phyloP scores from a whole-genome alignment of 495 filamentous ascomycete genomes.

The Bombardia bombarda region DNA sequence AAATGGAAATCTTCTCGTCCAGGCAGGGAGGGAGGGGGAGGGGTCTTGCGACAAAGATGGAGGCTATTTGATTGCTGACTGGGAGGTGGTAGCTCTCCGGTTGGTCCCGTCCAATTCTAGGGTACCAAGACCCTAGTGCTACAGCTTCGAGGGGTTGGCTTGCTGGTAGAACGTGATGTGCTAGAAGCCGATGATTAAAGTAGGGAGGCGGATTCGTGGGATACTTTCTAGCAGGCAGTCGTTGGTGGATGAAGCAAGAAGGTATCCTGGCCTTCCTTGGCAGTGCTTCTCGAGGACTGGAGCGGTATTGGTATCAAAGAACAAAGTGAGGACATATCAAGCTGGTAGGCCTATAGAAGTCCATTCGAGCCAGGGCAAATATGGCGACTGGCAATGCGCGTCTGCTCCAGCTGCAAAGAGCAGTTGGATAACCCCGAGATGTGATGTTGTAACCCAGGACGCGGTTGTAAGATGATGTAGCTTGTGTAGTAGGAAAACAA shows the following conservation, averaged over 20 bases:
- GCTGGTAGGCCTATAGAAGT: conserved; percentile 1
- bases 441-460: conserved; percentile 1
- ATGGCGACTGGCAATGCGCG: conserved; percentile 14
- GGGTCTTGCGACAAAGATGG: conserved; percentile 3
- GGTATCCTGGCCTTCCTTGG: conserved; percentile 10
- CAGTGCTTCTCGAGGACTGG: conserved; percentile 2
- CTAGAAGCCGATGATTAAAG: conserved; percentile 11
- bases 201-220: conserved; percentile 15
- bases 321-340: conserved; percentile 1
- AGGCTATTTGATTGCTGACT: conserved; percentile 5
- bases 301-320: too few relatives aligned
- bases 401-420: conserved; percentile 7
- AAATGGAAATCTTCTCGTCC: conserved; percentile 15
- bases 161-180: conserved; percentile 11
- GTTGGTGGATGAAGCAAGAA: conserved; percentile 13
- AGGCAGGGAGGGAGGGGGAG: conserved; percentile 2
- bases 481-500: too few relatives aligned
- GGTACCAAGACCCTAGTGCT: conserved; percentile 10
- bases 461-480: too few relatives aligned
- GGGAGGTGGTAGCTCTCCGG: not conserved
- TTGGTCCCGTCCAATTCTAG: conserved; percentile 4
- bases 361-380: conserved; percentile 2
- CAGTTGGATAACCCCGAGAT: conserved; percentile 5
- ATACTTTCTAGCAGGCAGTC: conserved; percentile 14
- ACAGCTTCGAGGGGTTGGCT: conserved; percentile 9